Conservation (phyloP, 345 rosid species). For the Melaleuca alternifolia region DNA sequence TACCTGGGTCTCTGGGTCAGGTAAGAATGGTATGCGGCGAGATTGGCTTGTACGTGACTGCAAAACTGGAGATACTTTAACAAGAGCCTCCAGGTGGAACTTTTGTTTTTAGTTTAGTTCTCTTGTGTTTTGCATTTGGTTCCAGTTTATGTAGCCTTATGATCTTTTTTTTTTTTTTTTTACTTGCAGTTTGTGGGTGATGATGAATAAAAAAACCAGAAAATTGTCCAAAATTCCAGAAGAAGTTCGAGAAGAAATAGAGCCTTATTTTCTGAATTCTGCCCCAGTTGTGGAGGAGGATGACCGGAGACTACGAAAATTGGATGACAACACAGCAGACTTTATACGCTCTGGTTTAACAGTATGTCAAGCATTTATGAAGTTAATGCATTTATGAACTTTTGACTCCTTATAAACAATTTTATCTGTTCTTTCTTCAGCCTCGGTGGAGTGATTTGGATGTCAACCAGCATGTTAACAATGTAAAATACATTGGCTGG, state of each 20-base stretch:
- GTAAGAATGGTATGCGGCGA: constrained; percentile 96
- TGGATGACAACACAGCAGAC: constrained; percentile 66
- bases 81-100: constrained; percentile 83
- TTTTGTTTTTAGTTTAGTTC: background rate
- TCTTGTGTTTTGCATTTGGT: background rate
- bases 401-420: background rate
- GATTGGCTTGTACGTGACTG: constrained; percentile 81
- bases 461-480: constrained; percentile 97
- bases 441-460: constrained; percentile 96
- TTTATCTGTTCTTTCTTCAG: constrained; percentile 26
- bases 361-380: constrained; percentile 29
- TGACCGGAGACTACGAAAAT: constrained; percentile 70
- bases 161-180: background rate
- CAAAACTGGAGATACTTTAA: constrained; percentile 67
- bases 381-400: background rate
- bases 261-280: constrained; percentile 63
- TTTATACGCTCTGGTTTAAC: constrained; percentile 66
- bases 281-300: constrained; percentile 82
- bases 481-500: constrained; percentile 97
- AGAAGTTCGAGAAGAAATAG: constrained; percentile 84
- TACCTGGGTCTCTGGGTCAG: constrained; percentile 83
- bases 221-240: constrained; percentile 86
- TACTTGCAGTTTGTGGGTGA: constrained; percentile 82
- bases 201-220: constrained; percentile 97
- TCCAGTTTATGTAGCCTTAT: background rate